A percentile compares a stretch with the other conserved stretches of the same genome.
Conservation (phyloP, 345 rosid genomes). For the Anastatica hierochuntica region DNA sequence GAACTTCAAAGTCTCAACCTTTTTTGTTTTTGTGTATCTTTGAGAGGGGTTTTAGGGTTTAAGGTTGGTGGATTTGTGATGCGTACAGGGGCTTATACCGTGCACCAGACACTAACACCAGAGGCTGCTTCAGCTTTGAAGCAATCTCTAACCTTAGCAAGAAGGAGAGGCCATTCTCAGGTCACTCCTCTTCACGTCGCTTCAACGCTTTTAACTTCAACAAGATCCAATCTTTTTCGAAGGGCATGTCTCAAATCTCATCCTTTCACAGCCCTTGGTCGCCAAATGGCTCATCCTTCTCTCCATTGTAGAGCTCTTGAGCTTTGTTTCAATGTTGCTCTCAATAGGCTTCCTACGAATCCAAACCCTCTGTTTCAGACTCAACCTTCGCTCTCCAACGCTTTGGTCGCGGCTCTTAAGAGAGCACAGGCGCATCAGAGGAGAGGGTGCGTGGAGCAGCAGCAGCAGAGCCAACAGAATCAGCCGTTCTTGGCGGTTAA, state of each 20-base stretch:
- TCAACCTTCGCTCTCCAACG: slow-evolving; percentile 61
- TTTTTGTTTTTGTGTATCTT: not conserved
- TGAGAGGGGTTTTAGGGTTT: slow-evolving; percentile 16
- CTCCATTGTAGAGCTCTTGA: slow-evolving; percentile 66
- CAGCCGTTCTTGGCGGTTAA: slow-evolving; percentile 56
- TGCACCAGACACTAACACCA: slow-evolving; percentile 90
- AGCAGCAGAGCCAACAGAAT: slow-evolving; percentile 27
- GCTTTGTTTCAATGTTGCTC: slow-evolving; percentile 78
- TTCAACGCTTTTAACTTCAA: slow-evolving; percentile 44
- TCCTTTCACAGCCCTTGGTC: slow-evolving; percentile 25
- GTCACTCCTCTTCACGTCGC: slow-evolving; percentile 88
- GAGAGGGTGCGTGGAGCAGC: slow-evolving; percentile 58
- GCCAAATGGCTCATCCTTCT: slow-evolving; percentile 39
- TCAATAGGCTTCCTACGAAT: slow-evolving; percentile 53
- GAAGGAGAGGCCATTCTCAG: slow-evolving; percentile 93
- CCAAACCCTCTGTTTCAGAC: slow-evolving; percentile 35
- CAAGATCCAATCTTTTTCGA: slow-evolving; percentile 42
- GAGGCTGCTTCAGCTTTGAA: slow-evolving; percentile 96
- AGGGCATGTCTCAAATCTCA: slow-evolving; percentile 67
- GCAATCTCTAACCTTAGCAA: slow-evolving; percentile 83
- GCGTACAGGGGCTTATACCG: slow-evolving; percentile 91
- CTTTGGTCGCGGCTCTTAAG: slow-evolving; percentile 62
- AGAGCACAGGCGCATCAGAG: slow-evolving; percentile 79
- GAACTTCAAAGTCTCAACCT: slow-evolving; percentile 4
- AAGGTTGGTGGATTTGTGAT: slow-evolving; percentile 56